Evolutionary conservation across 805 yeast genomes (phyloP).

Genomic region (Brettanomyces anomalus): DNA sequence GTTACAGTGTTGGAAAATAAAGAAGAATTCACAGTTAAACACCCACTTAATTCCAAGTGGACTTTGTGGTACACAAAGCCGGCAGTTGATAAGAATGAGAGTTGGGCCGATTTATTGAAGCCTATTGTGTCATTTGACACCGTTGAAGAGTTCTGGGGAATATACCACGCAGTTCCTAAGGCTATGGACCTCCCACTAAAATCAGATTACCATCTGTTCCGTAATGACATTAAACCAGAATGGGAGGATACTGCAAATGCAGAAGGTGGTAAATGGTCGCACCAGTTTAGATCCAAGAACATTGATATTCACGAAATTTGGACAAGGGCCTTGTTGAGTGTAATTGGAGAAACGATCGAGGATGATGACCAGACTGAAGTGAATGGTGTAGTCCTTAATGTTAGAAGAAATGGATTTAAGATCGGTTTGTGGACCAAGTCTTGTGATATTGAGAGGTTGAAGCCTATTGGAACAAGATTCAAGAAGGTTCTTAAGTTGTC

Average conservation of each 20-base stretch:
- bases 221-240: conserved; percentile 92
- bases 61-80: conserved; percentile 98
- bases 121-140: conserved; percentile 86
- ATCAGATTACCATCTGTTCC: conserved; percentile 92
- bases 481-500: conserved; percentile 74
- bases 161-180: conserved; percentile 85
- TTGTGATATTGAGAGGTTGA: conserved; percentile 52
- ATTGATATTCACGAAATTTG: conserved; percentile 78
- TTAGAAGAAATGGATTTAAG: conserved; percentile 74
- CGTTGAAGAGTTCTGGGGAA: conserved; percentile 99
- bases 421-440: conserved; percentile 92
- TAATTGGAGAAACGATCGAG: conserved; percentile 92
- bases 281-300: conserved; percentile 54
- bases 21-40: conserved; percentile 66
- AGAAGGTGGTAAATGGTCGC: conserved; percentile 93
- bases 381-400: conserved; percentile 87
- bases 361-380: conserved; percentile 74
- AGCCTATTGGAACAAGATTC: conserved; percentile 76
- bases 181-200: conserved; percentile 85
- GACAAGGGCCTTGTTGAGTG: conserved; percentile 81
- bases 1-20: conserved; percentile 49
- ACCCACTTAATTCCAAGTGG: conserved; percentile 88
- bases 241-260: conserved; percentile 92
- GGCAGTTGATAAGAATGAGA: conserved; percentile 63
- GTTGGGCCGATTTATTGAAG: conserved; percentile 88